A percentile compares a stretch with the other conserved stretches of the same genome.
Evolutionary conservation across 164 flowering plant genomes (phyloP).

Genomic region (Annona squamosa): DNA sequence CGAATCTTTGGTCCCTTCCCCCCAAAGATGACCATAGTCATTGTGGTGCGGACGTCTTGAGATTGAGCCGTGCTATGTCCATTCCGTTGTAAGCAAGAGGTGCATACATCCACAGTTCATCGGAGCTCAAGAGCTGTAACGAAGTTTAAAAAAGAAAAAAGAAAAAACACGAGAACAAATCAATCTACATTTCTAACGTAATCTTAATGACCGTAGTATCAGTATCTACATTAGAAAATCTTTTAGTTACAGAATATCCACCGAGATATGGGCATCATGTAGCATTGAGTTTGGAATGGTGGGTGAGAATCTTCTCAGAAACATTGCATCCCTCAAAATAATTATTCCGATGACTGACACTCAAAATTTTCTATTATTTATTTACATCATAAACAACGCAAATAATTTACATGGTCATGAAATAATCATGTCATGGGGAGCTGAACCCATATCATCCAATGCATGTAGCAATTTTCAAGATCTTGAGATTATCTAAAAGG

Average conservation of each 20-base stretch:
- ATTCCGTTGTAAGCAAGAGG: constrained; percentile 90
- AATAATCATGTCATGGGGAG: neutral
- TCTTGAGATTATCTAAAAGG: neutral
- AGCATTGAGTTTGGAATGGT: neutral
- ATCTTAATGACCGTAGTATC: neutral
- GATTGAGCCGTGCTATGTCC: constrained; percentile 50
- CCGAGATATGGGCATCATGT: neutral
- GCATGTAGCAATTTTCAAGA: neutral
- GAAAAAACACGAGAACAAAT: neutral
- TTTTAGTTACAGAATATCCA: neutral
- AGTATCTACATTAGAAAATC: neutral
- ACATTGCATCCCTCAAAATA: neutral
- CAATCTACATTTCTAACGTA: neutral
- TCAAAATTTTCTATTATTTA: too few species aligned
- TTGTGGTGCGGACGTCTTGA: constrained; percentile 31
- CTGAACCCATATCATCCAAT: neutral
- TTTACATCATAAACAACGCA: neutral
- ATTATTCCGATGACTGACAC: neutral
- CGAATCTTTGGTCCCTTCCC: neutral
- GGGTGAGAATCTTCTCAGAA: neutral
- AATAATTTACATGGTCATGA: neutral
- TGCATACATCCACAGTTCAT: constrained; percentile 94
- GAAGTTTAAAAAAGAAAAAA: neutral
- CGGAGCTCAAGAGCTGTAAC: constrained; percentile 77
- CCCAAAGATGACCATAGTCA: constrained; percentile 15